Evolutionary conservation across 805 yeast genomes (phyloP), one percentile per base, ranked within the genome.

Genomic region (Nakazawaea laoshanensis): DNA sequence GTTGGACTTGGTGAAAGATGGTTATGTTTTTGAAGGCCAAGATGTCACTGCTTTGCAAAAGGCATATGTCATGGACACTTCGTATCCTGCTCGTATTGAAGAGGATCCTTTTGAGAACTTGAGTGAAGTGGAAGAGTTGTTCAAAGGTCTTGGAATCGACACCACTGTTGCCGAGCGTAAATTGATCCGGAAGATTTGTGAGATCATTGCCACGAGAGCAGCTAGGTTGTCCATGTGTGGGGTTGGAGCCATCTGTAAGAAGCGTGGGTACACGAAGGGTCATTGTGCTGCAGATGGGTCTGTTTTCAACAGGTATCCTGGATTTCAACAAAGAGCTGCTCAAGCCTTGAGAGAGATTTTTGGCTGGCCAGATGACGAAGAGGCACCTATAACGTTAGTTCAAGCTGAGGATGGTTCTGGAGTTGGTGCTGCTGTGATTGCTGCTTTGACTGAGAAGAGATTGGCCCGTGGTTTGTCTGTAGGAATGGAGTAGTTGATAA

Each of bases 331-430:
- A 51, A 74, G 95, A 53, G 95, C 95, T 22, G 94, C 94, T 30
- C 68, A 70, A 52, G 96, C 84, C 38, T 70, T 89, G 54, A 76
- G 77, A 59, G 96, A 87, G 53, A 86, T 89, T 48, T 84, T 85
- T 52, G 89, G 67, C 44, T 89, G 96, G 96, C 52, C 59, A 22
- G 48, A 47, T 41, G 52, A 50, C 31, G 52, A 65, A 43, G 74
- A 74, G 40, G 85, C 85, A 58, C 96, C 97, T 42, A 77, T 92
- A 51, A 61, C 68, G 42, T 75, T 88, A 46, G 84, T 80, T 25
- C 84, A 92, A 39, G 96, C 98, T 43, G 96, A 89, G 64, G 98
- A 92, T 64, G 98, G 98, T 48, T 81, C 92, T 24, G 97, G 97
- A 65, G 96, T 85, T 32, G 98, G 98, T 55, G 98, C 98, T 37